Percentiles rank a stretch among this genome's conserved stretches.
Conservation (phyloP, 2,329 filamentous ascomycete genomes). For the Epichloe aotearoae region DNA sequence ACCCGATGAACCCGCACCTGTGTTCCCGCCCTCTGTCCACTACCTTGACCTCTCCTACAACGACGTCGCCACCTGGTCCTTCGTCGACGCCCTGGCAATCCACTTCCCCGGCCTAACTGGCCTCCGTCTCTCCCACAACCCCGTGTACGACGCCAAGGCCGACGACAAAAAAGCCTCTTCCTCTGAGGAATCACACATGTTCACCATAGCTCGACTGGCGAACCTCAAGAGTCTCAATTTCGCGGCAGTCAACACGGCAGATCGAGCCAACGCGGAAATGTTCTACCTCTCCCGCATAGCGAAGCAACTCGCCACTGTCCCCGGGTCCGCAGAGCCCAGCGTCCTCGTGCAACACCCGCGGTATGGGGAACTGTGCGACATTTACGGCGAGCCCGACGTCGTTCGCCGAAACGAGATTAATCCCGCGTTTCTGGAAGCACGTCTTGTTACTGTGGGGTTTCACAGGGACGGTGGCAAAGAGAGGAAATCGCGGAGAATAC, state of each 20-base stretch:
- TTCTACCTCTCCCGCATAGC: conserved; percentile 84
- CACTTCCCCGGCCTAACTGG: conserved; percentile 61
- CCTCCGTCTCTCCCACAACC: conserved; percentile 75
- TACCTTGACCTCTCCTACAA: conserved; percentile 68
- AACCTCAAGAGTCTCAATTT: conserved; percentile 60
- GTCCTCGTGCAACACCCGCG: conserved; percentile 55
- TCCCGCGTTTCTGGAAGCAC: conserved; percentile 68
- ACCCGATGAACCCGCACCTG: conserved; percentile 18
- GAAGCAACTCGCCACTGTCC: conserved; percentile 53
- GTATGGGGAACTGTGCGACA: conserved; percentile 58
- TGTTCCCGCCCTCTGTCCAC: conserved; percentile 41
- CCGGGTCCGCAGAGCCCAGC: conserved; percentile 35
- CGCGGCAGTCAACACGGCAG: conserved; percentile 53
- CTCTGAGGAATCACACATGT: conserved; percentile 77
- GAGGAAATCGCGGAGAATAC: conserved; percentile 40
- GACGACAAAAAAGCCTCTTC: conserved; percentile 32
- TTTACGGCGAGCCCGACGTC: conserved; percentile 60
- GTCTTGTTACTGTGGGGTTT: conserved; percentile 56
- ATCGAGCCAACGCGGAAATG: conserved; percentile 78
- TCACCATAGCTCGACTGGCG: conserved; percentile 64
- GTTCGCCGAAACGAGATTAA: conserved; percentile 46
- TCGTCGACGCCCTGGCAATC: conserved; percentile 54
- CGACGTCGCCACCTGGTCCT: conserved; percentile 52
- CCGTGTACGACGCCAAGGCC: conserved; percentile 52
- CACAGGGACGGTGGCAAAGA: conserved; percentile 11